Percentiles rank a stretch among this genome's conserved stretches.
Evolutionary conservation across 1,284 basidiomycete species (phyloP).

Genomic region (Trichosporon ovoides): DNA sequence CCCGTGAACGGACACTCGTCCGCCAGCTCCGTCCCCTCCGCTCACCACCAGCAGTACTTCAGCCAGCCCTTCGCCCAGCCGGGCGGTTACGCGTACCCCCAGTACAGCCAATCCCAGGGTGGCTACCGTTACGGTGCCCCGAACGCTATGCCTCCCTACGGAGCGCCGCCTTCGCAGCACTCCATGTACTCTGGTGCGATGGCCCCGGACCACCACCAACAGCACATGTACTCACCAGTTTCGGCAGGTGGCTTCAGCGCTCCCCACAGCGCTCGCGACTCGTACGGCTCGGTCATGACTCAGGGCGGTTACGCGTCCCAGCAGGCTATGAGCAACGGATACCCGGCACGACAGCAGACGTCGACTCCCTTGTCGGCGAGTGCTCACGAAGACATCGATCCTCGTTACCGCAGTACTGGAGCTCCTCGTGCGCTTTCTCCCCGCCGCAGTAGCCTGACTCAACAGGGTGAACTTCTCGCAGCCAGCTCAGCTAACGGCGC

Average conservation of each 20-base stretch:
- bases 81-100: slow-evolving; percentile 35
- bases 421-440: slow-evolving; percentile 16
- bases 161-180: slow-evolving; percentile 26
- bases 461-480: slow-evolving; percentile 4
- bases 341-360: slow-evolving; percentile 40
- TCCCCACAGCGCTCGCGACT: slow-evolving; percentile 37
- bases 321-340: slow-evolving; percentile 34
- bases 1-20: slow-evolving; percentile 42
- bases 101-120: slow-evolving; percentile 22
- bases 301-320: slow-evolving; percentile 32
- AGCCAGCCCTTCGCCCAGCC: slow-evolving; percentile 31
- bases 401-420: slow-evolving; percentile 24
- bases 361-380: slow-evolving; percentile 33
- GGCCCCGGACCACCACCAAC: slow-evolving; percentile 34
- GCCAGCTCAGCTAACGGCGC: slow-evolving; percentile 2
- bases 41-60: slow-evolving; percentile 37
- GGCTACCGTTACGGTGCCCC: slow-evolving; percentile 32
- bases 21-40: slow-evolving; percentile 25
- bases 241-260: slow-evolving; percentile 27
- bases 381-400: slow-evolving; percentile 23
- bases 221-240: slow-evolving; percentile 40
- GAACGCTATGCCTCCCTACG: slow-evolving; percentile 32
- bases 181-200: slow-evolving; percentile 36
- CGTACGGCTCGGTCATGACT: slow-evolving; percentile 33
- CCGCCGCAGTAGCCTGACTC: slow-evolving; percentile 6